Evolutionary conservation across 192 early-diverging fungal genomes (phyloP), one percentile per base, ranked within the genome.

Genomic region (Bifiguratus adelaidae): DNA sequence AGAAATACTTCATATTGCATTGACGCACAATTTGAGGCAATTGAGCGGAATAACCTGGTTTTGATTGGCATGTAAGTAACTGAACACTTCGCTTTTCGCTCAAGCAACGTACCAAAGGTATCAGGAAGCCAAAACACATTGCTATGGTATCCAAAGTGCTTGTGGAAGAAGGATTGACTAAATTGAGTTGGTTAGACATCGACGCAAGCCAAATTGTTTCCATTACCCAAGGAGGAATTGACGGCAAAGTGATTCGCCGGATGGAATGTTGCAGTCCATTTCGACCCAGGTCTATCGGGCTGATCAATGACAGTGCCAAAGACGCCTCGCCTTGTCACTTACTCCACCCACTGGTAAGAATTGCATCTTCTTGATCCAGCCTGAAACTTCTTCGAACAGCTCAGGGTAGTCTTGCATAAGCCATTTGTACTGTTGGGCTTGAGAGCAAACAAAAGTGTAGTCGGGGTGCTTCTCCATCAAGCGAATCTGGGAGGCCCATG

Each of bases 371-470:
- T 83, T 76, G 50, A 70, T 68, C 42, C 81, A 74, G 2, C 72
- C 65, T 60, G 88, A 58, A 7, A 99, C 78, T 35, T 82, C 71
- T 37, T 78, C 55, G 30, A 97, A 96, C 5, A 97, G 59, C 7
- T 56, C 47, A 5, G 96, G 96, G 55, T 99, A 97, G 19, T 83
- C 55, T 25, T 79, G 64, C 37, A 82, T 69, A 8, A 92, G 71
- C 96, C 96, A 99, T 56, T 92, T 89, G 44, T 92, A 90, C 62
- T 99, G 94, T 60, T 96, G 95, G n/a, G 89, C 91, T 70, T 99
- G 95, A 25, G 92, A 95, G 6, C 87, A 89, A 0, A 89, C 82
- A 67, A 99, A 99, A 29, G 65, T 71, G 63, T 87, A 95, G 28
- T 86, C 81, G 0, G 92, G 92, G 54, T 87, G 91, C 19, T 67